Evolutionary conservation across 345 rosid species (phyloP).

Genomic region (Lenwebbia sp.): DNA sequence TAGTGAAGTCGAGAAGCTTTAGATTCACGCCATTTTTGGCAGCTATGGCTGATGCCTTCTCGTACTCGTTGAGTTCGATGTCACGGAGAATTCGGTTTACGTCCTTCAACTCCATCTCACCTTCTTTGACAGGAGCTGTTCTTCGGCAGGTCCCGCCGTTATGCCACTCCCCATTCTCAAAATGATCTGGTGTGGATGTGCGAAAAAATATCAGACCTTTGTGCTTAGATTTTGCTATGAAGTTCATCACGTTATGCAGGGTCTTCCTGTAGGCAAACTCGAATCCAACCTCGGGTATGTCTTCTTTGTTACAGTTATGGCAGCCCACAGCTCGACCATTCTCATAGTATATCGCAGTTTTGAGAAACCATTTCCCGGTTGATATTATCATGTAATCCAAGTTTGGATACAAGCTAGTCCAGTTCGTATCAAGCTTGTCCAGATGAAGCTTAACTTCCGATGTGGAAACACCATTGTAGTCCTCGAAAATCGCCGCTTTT

Average conservation of each 20-base stretch:
- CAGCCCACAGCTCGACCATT: constrained; percentile 58
- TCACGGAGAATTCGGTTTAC: constrained; percentile 46
- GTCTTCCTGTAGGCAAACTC: constrained; percentile 61
- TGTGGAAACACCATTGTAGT: constrained; percentile 64
- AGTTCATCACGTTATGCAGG: constrained; percentile 49
- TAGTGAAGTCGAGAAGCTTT: constrained; percentile 67
- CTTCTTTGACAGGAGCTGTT: constrained; percentile 52
- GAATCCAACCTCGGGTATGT: constrained; percentile 59
- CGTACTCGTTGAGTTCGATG: constrained; percentile 51
- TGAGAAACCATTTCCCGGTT: constrained; percentile 95
- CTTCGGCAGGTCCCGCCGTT: constrained; percentile 65
- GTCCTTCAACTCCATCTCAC: constrained; percentile 50
- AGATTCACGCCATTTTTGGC: constrained; percentile 33
- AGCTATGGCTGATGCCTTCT: constrained; percentile 35
- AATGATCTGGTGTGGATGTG: constrained; percentile 88
- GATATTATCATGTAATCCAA: constrained; percentile 70
- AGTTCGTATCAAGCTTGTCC: constrained; percentile 68
- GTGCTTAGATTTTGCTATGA: constrained; percentile 36
- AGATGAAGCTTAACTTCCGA: constrained; percentile 71
- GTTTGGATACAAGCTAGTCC: constrained; percentile 40
- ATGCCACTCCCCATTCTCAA: constrained; percentile 90
- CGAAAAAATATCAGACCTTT: constrained; percentile 59
- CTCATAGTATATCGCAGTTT: constrained; percentile 75
- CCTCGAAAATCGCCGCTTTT: constrained; percentile 85
- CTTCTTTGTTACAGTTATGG: constrained; percentile 57